Base-by-base conservation (phyloP, 306 rosid genomes). In the Corylus heterophylla region DNA sequence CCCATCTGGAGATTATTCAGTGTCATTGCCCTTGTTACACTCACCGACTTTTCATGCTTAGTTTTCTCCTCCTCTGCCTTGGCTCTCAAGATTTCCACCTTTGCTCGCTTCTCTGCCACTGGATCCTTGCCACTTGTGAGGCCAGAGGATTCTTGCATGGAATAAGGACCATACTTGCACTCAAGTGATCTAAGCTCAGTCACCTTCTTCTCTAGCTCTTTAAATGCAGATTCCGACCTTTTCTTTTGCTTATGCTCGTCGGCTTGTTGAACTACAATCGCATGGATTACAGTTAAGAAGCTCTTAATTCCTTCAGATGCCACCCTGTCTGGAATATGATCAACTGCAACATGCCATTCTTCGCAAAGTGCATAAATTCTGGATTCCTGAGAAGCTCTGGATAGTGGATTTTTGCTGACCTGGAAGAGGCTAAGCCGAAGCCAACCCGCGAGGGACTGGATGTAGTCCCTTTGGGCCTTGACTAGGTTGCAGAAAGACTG, bases 281-380 rank as follows among this genome's bases (percentile, higher is more conserved):
- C 98, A 20, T 95, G 97, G 31, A 93, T 89, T 22, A 90, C 97
- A 0, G 96, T 89, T 54, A 95, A 84, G 81, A 95, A 83, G 88
- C 91, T 93, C 83, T 91, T 95, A 83, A 95, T 95, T 78, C 94
- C 99, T 83, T 95, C 99, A 0, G 98, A 91, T 10, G 99, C 96
- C 13, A 90, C 98, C 77, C 87, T 85, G 84, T 93, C 98, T 0
- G 99, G 99, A 37, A 93, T 95, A 5, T 94, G 93, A 66, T 91
- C 96, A 18, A 89, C 87, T 0, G 97, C 98, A 0, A 87, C 91
- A 76, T 90, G 88, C 97, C 97, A 93, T 73, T 95, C 98, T 81
- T 95, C 98, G 6, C 99, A 93, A 4, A 95, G 96, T 1, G 87
- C 74, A 90, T 84, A 93, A 74, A 95, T 91, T 88, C 80, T 91